Conservation (phyloP, 371 early-diverging fungal genomes). For the Caulochytrium protostelioides region DNA sequence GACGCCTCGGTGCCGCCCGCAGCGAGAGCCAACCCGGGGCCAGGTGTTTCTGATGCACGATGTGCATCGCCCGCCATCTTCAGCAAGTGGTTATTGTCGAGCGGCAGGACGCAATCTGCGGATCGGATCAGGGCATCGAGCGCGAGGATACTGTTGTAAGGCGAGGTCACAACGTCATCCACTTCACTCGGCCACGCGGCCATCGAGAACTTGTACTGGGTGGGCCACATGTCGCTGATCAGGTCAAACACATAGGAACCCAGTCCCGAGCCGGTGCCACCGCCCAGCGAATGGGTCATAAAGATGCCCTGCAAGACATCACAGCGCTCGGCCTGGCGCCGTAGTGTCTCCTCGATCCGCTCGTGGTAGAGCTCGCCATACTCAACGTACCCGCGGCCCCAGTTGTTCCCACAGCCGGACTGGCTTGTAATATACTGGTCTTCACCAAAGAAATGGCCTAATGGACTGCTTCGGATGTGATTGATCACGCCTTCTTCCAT, state of each 20-base stretch:
- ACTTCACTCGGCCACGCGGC: conserved; percentile 21
- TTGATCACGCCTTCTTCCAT: conserved; percentile 32
- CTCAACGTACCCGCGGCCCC: conserved; percentile 22
- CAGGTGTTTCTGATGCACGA: too few species aligned
- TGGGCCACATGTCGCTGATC: conserved; percentile 28
- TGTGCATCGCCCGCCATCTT: too few species aligned
- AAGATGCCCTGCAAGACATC: conserved; percentile 38
- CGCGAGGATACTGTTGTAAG: conserved; percentile 38
- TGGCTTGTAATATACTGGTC: conserved; percentile 15
- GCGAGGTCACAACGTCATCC: conserved; percentile 37
- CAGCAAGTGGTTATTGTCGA: conserved; percentile 41
- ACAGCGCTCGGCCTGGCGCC: conserved; percentile 36
- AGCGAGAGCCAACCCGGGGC: too few species aligned
- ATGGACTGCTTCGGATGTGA: conserved; percentile 10
- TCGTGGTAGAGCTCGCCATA: conserved; percentile 25
- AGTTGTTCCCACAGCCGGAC: conserved; percentile 34
- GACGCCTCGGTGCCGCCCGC: too few species aligned
- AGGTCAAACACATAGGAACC: conserved; percentile 31
- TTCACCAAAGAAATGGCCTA: conserved; percentile 17
- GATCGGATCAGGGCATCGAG: conserved; percentile 21
- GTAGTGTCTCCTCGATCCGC: conserved; percentile 24
- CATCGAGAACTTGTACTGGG: conserved; percentile 24
- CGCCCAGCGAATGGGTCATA: conserved; percentile 35
- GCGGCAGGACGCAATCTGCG: conserved; percentile 38
- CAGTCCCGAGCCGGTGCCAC: conserved; percentile 52